A percentile compares a stretch with the other conserved stretches of the same genome.
phyloP scores from a whole-genome alignment of 805 yeast genomes.

The Schwanniomyces pseudopolymorphus region DNA sequence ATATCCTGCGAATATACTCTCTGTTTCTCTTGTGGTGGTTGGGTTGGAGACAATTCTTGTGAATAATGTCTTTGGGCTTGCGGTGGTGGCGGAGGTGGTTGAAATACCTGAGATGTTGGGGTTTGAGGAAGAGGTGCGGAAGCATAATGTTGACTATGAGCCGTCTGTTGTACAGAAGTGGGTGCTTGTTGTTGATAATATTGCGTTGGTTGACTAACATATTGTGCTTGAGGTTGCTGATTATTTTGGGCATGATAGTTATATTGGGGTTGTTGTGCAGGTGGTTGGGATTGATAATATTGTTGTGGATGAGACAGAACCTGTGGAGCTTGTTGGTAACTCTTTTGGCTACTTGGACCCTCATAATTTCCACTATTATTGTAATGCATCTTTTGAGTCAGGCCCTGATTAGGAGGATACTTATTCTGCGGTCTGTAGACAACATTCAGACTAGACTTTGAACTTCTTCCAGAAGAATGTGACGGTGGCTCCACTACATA shows the following conservation, averaged over 20 bases:
- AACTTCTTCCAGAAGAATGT: conserved; percentile 4
- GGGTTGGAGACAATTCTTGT: not conserved
- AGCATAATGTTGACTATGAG: conserved; percentile 6
- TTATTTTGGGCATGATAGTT: conserved; percentile 10
- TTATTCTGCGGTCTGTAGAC: conserved; percentile 10
- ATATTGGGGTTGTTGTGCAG: conserved; percentile 8
- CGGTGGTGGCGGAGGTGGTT: conserved; percentile 6
- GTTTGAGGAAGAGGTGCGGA: conserved; percentile 7
- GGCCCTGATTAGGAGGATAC: conserved; percentile 5
- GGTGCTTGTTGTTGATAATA: conserved; percentile 7
- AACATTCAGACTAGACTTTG: conserved; percentile 6
- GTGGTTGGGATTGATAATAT: conserved; percentile 11
- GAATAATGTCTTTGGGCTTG: conserved; percentile 3
- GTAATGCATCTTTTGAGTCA: conserved; percentile 20
- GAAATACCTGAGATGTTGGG: conserved; percentile 7
- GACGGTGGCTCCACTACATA: conserved; percentile 21
- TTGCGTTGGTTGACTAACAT: conserved; percentile 8
- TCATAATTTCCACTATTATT: conserved; percentile 6
- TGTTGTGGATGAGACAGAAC: conserved; percentile 10
- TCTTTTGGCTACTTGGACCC: conserved; percentile 11
- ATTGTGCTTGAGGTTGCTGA: conserved; percentile 10
- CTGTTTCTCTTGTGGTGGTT: not conserved
- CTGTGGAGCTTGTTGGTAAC: conserved; percentile 10
- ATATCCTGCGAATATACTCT: not conserved
- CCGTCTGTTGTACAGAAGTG: conserved; percentile 11